Evolutionary conservation across 2,329 filamentous ascomycete species (phyloP).

Genomic region (Penicillium nordicum): DNA sequence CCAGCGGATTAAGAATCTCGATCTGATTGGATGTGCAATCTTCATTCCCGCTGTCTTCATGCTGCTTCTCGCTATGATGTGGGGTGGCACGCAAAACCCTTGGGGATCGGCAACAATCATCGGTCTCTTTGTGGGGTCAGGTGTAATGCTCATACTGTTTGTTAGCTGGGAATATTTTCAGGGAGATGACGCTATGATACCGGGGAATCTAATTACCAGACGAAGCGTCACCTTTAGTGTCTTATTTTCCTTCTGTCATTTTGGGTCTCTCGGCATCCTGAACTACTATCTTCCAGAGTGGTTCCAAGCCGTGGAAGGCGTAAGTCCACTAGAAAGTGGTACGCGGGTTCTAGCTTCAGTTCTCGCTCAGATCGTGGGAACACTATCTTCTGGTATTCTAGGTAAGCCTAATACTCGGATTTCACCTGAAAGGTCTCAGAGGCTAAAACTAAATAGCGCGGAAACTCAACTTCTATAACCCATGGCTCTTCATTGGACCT

Average conservation of each 20-base stretch:
- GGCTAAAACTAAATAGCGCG: neutral
- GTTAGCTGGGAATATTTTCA: slow-evolving; percentile 1
- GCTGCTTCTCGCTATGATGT: slow-evolving; percentile 25
- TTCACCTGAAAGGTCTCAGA: neutral
- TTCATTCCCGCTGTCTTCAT: slow-evolving; percentile 23
- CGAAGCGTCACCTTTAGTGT: neutral
- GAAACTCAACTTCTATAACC: neutral
- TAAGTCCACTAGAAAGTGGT: neutral
- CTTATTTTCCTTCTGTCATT: neutral
- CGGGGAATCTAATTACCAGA: neutral
- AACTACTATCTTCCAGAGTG: neutral
- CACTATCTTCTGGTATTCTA: neutral
- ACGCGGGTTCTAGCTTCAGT: neutral
- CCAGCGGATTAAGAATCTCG: slow-evolving; percentile 15
- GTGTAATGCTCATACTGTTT: slow-evolving; percentile 1
- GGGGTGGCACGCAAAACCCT: slow-evolving; percentile 21
- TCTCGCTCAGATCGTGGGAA: neutral
- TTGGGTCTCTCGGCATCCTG: neutral
- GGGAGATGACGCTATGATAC: slow-evolving; percentile 8
- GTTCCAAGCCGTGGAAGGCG: neutral
- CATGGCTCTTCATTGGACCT: slow-evolving; percentile 2
- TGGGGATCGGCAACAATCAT: slow-evolving; percentile 25
- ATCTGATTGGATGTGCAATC: slow-evolving; percentile 22
- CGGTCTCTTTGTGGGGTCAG: slow-evolving; percentile 20
- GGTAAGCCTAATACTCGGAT: neutral